Base-by-base conservation (phyloP, 2,329 filamentous ascomycete species). In the Calonectria henricotiae region DNA sequence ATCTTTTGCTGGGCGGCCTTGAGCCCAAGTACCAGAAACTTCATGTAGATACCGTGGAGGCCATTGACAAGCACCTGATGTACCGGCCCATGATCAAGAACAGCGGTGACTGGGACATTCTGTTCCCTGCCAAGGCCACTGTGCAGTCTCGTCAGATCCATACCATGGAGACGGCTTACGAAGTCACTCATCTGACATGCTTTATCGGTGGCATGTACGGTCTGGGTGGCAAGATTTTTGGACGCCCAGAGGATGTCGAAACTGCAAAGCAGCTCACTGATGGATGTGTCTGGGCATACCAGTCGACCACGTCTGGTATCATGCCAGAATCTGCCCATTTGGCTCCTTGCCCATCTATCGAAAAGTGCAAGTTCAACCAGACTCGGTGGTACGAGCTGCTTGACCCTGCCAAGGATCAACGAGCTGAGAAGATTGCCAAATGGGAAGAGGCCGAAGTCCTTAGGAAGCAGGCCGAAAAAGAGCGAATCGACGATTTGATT, bases 71-170 rank as follows among this genome's bases (percentile, higher is more conserved):
- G 73, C 88, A 93, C 80, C 86, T 97, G 11, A 89, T 97, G 68
- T 97, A 90, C 82, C 89, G 92, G 5, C 94, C 95, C 0, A 92
- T 96, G 89, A 88, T 90, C 23, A 88, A 90, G 7, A 88, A 89
- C 35, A 85, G 87, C 7, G 85, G 87, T 6, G 85, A 89, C 64
- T 89, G 89, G 62, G 89, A 96, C 70, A 89, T 96, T n/a, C 86
- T 96, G 3, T 90, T 96, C 71, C 89, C 93, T 0, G 92, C 92
- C 27, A 90, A 90, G 74, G 80, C 89, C n/a, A 84, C 79, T 55
- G 86, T 87, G 39, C 39, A 32, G 17, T 15, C 20, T 9, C 32
- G 32, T 11, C 30, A 20, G n/a, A 43, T 35, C 2, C 43, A 12
- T 9, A 82, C 86, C 11, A 78, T 84, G 13, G 71, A 65, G 23